phyloP scores from a whole-genome alignment of 257 asterid species.

The Dorcoceras hygrometricum region DNA sequence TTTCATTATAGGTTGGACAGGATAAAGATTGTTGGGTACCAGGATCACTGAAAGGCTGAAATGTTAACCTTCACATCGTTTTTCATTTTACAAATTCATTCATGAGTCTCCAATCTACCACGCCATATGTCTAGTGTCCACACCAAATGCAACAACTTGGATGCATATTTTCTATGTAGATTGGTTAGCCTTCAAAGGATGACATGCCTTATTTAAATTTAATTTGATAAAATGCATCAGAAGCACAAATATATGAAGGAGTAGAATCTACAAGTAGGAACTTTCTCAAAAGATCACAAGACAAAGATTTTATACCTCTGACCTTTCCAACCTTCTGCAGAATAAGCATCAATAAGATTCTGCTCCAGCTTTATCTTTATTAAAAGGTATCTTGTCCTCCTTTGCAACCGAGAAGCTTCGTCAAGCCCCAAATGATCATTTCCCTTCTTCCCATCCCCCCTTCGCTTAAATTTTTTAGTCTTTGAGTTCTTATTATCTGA shows the following conservation, averaged over 20 bases:
- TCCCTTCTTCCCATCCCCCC: background rate
- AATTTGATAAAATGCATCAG: background rate
- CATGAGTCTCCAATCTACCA: background rate
- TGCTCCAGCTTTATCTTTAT: conserved; percentile 90
- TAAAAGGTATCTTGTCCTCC: conserved; percentile 82
- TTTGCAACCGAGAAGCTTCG: conserved; percentile 82
- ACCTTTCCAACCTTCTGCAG: conserved; percentile 98
- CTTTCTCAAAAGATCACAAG: conserved; percentile 18
- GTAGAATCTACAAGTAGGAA: conserved; percentile 20
- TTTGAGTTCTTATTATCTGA: background rate
- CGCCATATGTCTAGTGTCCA: background rate
- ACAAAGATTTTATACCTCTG: conserved; percentile 65
- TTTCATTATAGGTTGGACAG: conserved; percentile 6
- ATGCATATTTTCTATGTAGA: background rate
- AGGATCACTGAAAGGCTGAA: conserved; percentile 5
- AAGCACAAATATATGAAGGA: conserved; percentile 2
- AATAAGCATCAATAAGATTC: conserved; percentile 94
- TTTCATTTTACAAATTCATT: background rate
- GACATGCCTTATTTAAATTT: conserved; percentile 3
- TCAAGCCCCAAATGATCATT: conserved; percentile 29
- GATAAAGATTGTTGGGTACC: conserved; percentile 1
- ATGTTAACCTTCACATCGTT: background rate
- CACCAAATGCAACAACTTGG: background rate
- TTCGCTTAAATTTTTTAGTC: background rate
- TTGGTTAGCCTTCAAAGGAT: background rate